Conservation (phyloP, 306 rosid genomes). For the Sicyos baderoa region DNA sequence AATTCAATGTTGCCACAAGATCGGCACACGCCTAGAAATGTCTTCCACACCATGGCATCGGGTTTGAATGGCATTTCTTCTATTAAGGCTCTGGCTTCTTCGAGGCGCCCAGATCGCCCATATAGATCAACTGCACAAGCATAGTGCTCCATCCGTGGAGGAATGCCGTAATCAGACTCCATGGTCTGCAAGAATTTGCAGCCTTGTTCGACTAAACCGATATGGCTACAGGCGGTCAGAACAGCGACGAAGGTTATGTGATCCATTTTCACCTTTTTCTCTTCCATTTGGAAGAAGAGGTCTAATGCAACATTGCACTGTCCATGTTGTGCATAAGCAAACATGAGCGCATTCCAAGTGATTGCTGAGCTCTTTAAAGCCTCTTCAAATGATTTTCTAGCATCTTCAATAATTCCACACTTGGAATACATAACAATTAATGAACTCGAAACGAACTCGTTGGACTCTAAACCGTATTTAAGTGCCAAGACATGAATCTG, state of each 20-base stretch:
- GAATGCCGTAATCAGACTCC: conserved; percentile 52
- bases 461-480: conserved; percentile 45
- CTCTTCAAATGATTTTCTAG: conserved; percentile 56
- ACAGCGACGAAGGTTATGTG: conserved; percentile 82
- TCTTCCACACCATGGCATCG: conserved; percentile 55
- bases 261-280: conserved; percentile 57
- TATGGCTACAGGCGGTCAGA: conserved; percentile 77
- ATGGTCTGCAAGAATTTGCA: conserved; percentile 35
- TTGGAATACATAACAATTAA: conserved; percentile 81
- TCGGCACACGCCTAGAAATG: conserved; percentile 72
- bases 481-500: conserved; percentile 55
- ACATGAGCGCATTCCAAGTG: conserved; percentile 13
- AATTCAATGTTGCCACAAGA: conserved; percentile 63
- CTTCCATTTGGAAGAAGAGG: conserved; percentile 20
- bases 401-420: conserved; percentile 79
- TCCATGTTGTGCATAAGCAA: too few relatives aligned
- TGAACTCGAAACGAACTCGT: conserved; percentile 63
- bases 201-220: conserved; percentile 67
- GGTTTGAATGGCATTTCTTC: conserved; percentile 66
- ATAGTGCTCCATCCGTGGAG: conserved; percentile 62
- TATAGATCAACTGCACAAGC: conserved; percentile 76
- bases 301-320: too few relatives aligned
- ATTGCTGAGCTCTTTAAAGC: conserved; percentile 44
- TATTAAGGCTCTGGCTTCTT: conserved; percentile 55
- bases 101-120: conserved; percentile 61